Evolutionary conservation across 2,329 filamentous ascomycete species (phyloP).

Genomic region (Corinectria fuckeliana): DNA sequence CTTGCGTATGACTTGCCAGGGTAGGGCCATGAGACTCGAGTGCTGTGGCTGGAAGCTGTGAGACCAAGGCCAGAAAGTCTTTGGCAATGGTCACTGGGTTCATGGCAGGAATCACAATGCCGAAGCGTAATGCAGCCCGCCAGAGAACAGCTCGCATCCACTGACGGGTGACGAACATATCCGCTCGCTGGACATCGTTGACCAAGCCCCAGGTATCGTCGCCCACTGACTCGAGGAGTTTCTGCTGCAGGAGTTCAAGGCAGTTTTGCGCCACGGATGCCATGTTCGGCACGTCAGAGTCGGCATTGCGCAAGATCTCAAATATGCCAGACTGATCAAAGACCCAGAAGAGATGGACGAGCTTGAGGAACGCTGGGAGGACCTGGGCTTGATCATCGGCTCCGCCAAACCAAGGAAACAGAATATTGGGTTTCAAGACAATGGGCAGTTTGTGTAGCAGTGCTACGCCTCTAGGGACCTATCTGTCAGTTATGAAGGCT

Average conservation of each 20-base stretch:
- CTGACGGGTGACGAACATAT: slow-evolving; percentile 56
- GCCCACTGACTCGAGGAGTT: slow-evolving; percentile 48
- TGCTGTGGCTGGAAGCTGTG: slow-evolving; percentile 51
- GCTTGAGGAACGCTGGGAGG: slow-evolving; percentile 55
- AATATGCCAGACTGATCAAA: slow-evolving; percentile 58
- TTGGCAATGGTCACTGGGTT: slow-evolving; percentile 53
- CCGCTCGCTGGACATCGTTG: slow-evolving; percentile 57
- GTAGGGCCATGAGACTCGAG: slow-evolving; percentile 57
- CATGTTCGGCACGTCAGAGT: slow-evolving; percentile 41
- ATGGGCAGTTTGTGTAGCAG: slow-evolving; percentile 58
- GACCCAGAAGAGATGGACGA: slow-evolving; percentile 56
- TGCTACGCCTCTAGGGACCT: slow-evolving; percentile 50
- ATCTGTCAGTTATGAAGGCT: slow-evolving; percentile 10
- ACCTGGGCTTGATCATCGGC: slow-evolving; percentile 51
- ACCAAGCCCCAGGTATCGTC: slow-evolving; percentile 45
- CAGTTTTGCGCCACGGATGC: slow-evolving; percentile 40
- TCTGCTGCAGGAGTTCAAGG: slow-evolving; percentile 50
- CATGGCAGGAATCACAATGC: slow-evolving; percentile 39
- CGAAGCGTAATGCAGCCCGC: slow-evolving; percentile 47
- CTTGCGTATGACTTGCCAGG: slow-evolving; percentile 38
- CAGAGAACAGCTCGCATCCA: slow-evolving; percentile 59
- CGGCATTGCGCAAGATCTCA: slow-evolving; percentile 50
- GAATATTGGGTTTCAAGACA: slow-evolving; percentile 50
- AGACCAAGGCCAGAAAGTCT: slow-evolving; percentile 52
- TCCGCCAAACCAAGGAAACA: slow-evolving; percentile 43